Conservation (phyloP, 1,284 basidiomycete species). For the Thecaphora thlaspeos region DNA sequence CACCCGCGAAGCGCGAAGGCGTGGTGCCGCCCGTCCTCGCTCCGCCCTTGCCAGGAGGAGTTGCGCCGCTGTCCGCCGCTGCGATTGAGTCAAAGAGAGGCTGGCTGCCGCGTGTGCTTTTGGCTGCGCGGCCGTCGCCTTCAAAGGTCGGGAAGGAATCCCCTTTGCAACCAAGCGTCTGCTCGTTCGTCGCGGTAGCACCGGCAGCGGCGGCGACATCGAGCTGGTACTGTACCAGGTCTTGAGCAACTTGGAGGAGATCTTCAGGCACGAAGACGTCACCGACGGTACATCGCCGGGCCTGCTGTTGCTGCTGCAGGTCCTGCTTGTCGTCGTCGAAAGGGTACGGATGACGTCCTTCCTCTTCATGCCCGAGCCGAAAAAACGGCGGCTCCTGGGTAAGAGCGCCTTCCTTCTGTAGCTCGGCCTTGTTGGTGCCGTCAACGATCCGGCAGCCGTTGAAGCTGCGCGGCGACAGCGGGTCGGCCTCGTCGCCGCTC, state of each 20-base stretch:
- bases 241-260: slow-evolving; percentile 35
- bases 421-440: slow-evolving; percentile 19
- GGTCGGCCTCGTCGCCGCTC: slow-evolving; percentile 34
- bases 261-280: slow-evolving; percentile 36
- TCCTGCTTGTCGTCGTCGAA: slow-evolving; percentile 1
- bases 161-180: no score
- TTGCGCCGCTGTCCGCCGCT: no score
- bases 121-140: no score
- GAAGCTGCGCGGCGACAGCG: slow-evolving; percentile 23
- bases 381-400: slow-evolving; percentile 34
- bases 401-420: slow-evolving; percentile 19
- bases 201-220: slow-evolving; percentile 9
- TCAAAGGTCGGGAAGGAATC: no score
- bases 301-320: no score
- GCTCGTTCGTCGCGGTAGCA: neutral
- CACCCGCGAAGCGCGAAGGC: no score
- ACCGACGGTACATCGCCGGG: neutral
- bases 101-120: no score
- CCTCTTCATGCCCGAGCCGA: slow-evolving; percentile 45
- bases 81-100: no score
- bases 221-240: slow-evolving; percentile 28
- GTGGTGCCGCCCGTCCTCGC: no score
- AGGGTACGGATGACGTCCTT: slow-evolving; percentile 16
- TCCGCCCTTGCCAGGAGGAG: no score
- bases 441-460: slow-evolving; percentile 21